Percentiles rank a stretch among this genome's conserved stretches.
These are phyloP conservation scores for Rhynchospora breviuscula DNA, from an alignment of 176 grass and related monocot species.

Conservation along the genomic window DNA sequence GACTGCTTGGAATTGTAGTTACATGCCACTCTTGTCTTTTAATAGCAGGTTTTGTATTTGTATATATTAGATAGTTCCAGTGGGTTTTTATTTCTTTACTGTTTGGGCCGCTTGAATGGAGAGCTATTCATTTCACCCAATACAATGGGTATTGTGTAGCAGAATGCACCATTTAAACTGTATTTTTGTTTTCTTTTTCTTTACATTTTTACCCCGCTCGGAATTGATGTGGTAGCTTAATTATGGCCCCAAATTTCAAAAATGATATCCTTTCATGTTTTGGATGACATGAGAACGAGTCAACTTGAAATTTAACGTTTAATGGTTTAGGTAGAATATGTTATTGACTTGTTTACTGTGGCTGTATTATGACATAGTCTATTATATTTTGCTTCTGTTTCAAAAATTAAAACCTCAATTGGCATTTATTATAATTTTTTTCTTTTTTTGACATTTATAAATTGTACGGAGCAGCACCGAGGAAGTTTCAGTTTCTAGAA, in stretches of 20 bases:
- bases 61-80: conserved; percentile 5
- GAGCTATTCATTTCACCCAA: background rate
- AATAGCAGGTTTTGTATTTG: conserved; percentile 6
- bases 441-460: background rate
- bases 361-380: background rate
- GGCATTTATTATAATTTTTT: background rate
- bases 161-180: background rate
- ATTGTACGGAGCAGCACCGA: background rate
- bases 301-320: background rate
- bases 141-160: background rate
- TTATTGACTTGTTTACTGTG: background rate
- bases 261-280: background rate
- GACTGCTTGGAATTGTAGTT: background rate
- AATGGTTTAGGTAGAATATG: background rate
- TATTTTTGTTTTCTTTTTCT: background rate
- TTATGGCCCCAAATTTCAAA: background rate
- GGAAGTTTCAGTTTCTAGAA: background rate
- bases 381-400: background rate
- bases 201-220: background rate
- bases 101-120: background rate
- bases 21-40: background rate
- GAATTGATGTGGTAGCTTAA: background rate
- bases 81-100: background rate
- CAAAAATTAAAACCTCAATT: background rate
- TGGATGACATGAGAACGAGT: background rate